Base-by-base conservation (phyloP, 2,329 filamentous ascomycete genomes). In the Curvularia eragrostidis region DNA sequence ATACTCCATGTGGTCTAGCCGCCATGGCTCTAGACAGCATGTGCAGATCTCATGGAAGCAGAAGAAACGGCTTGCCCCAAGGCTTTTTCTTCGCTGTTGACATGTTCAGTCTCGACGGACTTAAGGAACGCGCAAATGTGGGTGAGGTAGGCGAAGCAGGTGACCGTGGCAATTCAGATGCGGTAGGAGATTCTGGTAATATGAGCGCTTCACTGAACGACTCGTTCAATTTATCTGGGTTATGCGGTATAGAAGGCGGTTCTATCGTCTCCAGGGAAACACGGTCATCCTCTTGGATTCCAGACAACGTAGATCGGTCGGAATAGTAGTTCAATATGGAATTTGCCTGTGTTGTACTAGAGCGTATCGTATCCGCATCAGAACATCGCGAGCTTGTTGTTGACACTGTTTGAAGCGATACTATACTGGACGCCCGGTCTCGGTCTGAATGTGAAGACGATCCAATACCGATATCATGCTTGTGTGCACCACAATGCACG, bases 401-500 rank as follows among this genome's bases (percentile, higher is more conserved):
- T 8, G 70, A 73, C 54, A 73, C 65, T 3, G 70, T 68, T 18
- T 65, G 63, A 34, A 70, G 58, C 9, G 73, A 75, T 1, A 66
- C 61, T 26, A 71, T 59, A 52, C 67, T 71, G 19, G 70, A 75
- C 12, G 66, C 66, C 32, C 65, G 57, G 43, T 74, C 72, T 2
- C 72, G 73, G 13, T 60, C 67, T 3, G 71, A 71, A 8, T 48
- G 52, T 5, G 69, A 67, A 13, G 69, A 70, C 28, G 64, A 47
- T 8, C 67, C 66, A 15, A 65, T 38, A 2, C 63, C 70, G 18
- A 67, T 58, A 41, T 77, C 73, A 32, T 75, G 69, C 19, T 65
- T 69, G 42, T 75, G 74, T 12, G 66, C 67, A 10, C 66, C 70
- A 54, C 75, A 78, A 50, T 78, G 75, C 12, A 76, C 67, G 24